Evolutionary conservation across 345 rosid genomes (phyloP).

Genomic region (Cardamine occulta): DNA sequence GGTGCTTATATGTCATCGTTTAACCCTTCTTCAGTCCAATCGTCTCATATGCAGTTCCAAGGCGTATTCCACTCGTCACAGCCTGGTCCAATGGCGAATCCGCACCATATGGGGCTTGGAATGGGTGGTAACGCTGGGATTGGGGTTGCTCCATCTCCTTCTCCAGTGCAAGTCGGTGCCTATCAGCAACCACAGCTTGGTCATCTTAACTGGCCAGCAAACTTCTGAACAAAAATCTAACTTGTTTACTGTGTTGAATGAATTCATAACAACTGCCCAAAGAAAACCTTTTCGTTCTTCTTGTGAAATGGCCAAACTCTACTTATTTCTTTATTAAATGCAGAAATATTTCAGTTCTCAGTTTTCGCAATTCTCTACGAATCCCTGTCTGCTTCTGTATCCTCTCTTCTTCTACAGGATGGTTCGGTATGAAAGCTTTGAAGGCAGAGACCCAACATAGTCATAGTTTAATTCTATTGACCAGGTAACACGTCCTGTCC

Average conservation of each 20-base stretch:
- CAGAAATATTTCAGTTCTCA: slow-evolving; percentile 18
- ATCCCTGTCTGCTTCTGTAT: neutral
- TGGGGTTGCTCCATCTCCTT: slow-evolving; percentile 66
- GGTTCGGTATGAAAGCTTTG: slow-evolving; percentile 31
- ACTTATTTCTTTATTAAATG: slow-evolving; percentile 27
- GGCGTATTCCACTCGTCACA: slow-evolving; percentile 76
- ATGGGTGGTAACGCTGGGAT: slow-evolving; percentile 71
- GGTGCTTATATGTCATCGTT: slow-evolving; percentile 75
- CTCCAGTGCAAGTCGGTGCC: slow-evolving; percentile 76
- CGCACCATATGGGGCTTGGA: slow-evolving; percentile 76
- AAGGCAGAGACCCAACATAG: slow-evolving; percentile 50
- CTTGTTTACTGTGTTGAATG: slow-evolving; percentile 43
- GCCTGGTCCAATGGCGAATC: slow-evolving; percentile 65
- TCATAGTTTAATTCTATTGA: neutral
- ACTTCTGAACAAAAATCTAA: slow-evolving; percentile 64
- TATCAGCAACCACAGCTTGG: slow-evolving; percentile 91
- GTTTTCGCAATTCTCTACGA: neutral
- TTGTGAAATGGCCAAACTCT: slow-evolving; percentile 38
- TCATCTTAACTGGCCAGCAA: slow-evolving; percentile 82
- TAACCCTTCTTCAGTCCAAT: slow-evolving; percentile 71
- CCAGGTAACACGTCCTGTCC: neutral
- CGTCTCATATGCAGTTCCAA: slow-evolving; percentile 88
- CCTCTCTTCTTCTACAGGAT: slow-evolving; percentile 23
- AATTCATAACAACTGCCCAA: slow-evolving; percentile 50
- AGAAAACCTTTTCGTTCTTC: slow-evolving; percentile 26